phyloP scores from a whole-genome alignment of 129 eudicot genomes.

The Flaveria bidentis region DNA sequence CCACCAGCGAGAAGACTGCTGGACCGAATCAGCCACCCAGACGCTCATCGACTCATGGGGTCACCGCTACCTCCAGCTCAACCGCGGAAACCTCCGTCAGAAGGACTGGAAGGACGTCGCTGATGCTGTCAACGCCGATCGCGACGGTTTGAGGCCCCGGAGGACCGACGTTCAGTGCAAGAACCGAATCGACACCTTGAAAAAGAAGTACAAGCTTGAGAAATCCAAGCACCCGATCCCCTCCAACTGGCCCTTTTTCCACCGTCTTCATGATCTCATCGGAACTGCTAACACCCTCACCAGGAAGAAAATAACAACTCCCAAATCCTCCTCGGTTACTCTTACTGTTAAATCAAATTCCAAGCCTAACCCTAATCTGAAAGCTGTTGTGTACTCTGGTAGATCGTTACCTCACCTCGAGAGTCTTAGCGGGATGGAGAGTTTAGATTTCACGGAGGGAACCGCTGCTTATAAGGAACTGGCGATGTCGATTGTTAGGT shows the following conservation, averaged over 20 bases:
- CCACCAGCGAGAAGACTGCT: conserved; percentile 53
- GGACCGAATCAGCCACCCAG: conserved; percentile 52
- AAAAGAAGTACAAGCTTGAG: conserved; percentile 65
- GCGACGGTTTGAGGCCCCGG: conserved; percentile 34
- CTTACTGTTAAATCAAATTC: conserved; percentile 25
- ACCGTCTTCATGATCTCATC: conserved; percentile 39
- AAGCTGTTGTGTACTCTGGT: conserved; percentile 25
- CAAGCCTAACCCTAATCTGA: conserved; percentile 36
- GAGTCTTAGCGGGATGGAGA: conserved; percentile 40
- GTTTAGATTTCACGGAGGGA: conserved; percentile 35
- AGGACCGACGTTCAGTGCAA: conserved; percentile 63
- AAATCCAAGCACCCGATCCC: conserved; percentile 38
- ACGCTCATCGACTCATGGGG: conserved; percentile 63
- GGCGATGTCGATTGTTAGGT: conserved; percentile 46
- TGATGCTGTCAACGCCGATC: conserved; percentile 47
- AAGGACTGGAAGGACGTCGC: conserved; percentile 59
- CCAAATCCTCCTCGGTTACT: conserved; percentile 22
- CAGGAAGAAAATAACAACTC: conserved; percentile 22
- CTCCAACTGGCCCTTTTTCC: conserved; percentile 48
- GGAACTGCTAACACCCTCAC: conserved; percentile 29
- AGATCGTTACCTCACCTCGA: conserved; percentile 41
- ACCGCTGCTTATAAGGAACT: conserved; percentile 39
- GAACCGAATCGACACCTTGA: conserved; percentile 57
- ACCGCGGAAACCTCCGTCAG: conserved; percentile 62
- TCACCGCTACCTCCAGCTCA: conserved; percentile 50